phyloP scores from a whole-genome alignment of 2,329 filamentous ascomycete species.

The Colletotrichum coccodes region DNA sequence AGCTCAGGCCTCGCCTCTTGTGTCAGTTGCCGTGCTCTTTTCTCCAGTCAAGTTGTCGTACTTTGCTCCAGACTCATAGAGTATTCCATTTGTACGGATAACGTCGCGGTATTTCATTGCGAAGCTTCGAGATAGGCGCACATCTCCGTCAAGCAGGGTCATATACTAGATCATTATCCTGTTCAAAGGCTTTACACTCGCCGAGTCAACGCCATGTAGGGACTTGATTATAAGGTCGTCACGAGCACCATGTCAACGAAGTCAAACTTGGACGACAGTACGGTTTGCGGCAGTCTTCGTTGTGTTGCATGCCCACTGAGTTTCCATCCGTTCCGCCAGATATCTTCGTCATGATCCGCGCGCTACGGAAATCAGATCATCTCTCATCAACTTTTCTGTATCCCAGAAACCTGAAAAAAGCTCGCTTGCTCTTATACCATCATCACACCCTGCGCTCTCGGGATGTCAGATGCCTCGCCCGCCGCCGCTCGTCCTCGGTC shows the following conservation, averaged over 20 bases:
- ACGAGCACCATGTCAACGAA: too few relatives aligned
- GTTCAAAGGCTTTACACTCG: not conserved
- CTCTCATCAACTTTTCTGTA: slow-evolving; percentile 27
- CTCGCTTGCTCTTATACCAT: not conserved
- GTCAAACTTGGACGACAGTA: not conserved
- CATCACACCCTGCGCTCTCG: slow-evolving; percentile 22
- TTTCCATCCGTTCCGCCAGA: not conserved
- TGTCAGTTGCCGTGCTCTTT: not conserved
- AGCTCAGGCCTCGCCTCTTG: not conserved
- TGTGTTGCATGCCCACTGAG: not conserved
- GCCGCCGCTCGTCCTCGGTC: slow-evolving; percentile 77
- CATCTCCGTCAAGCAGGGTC: not conserved
- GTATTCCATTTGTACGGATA: not conserved
- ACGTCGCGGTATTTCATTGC: not conserved
- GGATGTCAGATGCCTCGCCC: slow-evolving; percentile 72
- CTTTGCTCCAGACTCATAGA: not conserved
- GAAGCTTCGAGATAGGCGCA: not conserved
- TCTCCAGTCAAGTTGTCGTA: not conserved
- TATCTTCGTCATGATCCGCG: not conserved
- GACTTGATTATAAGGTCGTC: not conserved
- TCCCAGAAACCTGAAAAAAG: not conserved
- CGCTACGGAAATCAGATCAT: slow-evolving; percentile 16
- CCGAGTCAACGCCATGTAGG: too few relatives aligned
- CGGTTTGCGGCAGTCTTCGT: not conserved
- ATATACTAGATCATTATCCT: too few relatives aligned